These are phyloP conservation scores for Magnusiomyces suaveolens DNA, from an alignment of 1,139 yeast species.

Conservation along the genomic window DNA sequence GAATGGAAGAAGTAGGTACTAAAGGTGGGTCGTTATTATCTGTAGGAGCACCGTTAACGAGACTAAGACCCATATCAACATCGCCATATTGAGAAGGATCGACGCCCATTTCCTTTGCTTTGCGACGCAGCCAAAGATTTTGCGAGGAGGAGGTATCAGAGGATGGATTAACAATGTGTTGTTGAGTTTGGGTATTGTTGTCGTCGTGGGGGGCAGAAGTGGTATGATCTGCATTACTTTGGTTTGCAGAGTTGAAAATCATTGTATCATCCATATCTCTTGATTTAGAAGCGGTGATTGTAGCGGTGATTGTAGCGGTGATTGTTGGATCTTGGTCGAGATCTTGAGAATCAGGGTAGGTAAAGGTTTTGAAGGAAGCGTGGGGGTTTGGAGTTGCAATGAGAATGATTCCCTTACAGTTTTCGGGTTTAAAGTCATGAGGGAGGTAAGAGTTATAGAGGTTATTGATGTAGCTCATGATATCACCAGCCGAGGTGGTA, in stretches of 20 bases:
- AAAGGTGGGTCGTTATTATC: not conserved
- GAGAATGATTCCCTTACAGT: not conserved
- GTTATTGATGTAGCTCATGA: not conserved
- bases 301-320: not conserved
- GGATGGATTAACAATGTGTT: not conserved
- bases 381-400: not conserved
- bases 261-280: not conserved
- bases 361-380: not conserved
- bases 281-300: not conserved
- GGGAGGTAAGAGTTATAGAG: not conserved
- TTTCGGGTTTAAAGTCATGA: not conserved
- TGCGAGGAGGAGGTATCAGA: not conserved
- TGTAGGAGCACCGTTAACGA: not conserved
- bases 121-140: constrained; percentile 11
- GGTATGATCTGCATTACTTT: not conserved
- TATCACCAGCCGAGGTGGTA: not conserved
- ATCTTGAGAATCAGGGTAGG: not conserved
- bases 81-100: not conserved
- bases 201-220: not conserved
- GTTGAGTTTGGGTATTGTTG: not conserved
- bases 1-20: not conserved
- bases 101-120: constrained; percentile 11
- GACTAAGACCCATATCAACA: not conserved
- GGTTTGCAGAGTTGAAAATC: not conserved
- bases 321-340: constrained; percentile 1